phyloP scores from a whole-genome alignment of 306 rosid species.

The Trifolium fragiferum region DNA sequence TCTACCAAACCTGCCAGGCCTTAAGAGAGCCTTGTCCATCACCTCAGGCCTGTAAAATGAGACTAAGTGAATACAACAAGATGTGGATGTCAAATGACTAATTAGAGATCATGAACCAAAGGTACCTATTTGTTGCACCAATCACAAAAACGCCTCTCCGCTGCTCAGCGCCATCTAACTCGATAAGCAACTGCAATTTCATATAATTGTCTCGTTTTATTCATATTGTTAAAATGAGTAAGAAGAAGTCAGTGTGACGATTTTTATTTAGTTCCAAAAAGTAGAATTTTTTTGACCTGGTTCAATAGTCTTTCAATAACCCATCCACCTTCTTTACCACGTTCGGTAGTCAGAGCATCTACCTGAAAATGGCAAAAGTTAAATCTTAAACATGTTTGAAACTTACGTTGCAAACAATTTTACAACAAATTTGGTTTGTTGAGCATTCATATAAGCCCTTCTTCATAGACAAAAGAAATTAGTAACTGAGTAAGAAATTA shows the following conservation, averaged over 20 bases:
- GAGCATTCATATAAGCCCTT: background rate
- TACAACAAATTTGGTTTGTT: background rate
- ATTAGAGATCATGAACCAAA: conserved; percentile 19
- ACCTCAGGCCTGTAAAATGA: conserved; percentile 70
- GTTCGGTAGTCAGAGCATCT: conserved; percentile 79
- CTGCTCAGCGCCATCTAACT: conserved; percentile 82
- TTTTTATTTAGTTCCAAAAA: background rate
- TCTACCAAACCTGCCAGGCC: conserved; percentile 29
- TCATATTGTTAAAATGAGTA: background rate
- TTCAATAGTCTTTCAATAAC: conserved; percentile 55
- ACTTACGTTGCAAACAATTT: background rate
- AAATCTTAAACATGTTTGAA: conserved; percentile 3
- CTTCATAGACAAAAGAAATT: background rate
- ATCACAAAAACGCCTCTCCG: conserved; percentile 88
- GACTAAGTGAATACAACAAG: conserved; percentile 28
- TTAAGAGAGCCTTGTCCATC: conserved; percentile 71
- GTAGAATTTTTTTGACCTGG: conserved; percentile 3
- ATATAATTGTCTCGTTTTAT: background rate
- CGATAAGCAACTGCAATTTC: conserved; percentile 36
- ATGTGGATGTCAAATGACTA: background rate
- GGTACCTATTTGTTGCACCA: conserved; percentile 94
- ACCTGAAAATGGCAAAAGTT: conserved; percentile 51
- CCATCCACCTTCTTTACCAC: conserved; percentile 85
- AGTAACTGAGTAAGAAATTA: background rate
- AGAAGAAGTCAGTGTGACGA: background rate